phyloP scores from a whole-genome alignment of 2,329 filamentous ascomycete species.

The Podosphaera xanthii region DNA sequence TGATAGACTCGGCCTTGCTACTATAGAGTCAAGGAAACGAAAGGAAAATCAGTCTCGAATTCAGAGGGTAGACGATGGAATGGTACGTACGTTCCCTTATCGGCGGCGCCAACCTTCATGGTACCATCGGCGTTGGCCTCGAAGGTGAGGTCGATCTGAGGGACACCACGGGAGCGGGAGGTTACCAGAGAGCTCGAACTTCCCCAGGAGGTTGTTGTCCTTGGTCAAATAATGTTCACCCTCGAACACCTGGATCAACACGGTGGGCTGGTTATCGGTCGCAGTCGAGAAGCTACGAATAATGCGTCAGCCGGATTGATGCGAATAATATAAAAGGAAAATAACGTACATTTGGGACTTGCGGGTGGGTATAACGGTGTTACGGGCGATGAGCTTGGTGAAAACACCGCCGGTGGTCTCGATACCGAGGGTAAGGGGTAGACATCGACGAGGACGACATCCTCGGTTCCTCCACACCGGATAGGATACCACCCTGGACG shows the following conservation, averaged over 20 bases:
- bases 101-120: constrained; percentile 80
- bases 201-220: constrained; percentile 92
- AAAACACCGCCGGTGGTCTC: constrained; percentile 95
- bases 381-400: constrained; percentile 88
- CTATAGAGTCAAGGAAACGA: too few relatives aligned
- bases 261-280: constrained; percentile 87
- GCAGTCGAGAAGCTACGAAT: constrained; percentile 94
- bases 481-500: constrained; percentile 87
- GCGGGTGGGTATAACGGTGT: constrained; percentile 84
- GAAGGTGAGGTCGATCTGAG: constrained; percentile 95
- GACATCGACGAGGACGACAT: constrained; percentile 85
- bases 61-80: too few relatives aligned
- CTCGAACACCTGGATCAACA: constrained; percentile 88
- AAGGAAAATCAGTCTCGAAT: too few relatives aligned
- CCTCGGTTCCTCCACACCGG: constrained; percentile 65
- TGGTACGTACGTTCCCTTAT: constrained; percentile 98
- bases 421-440: constrained; percentile 93
- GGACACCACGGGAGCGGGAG: constrained; percentile 83
- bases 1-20: constrained; percentile 94
- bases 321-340: too few relatives aligned
- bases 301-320: too few relatives aligned
- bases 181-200: constrained; percentile 92
- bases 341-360: constrained; percentile 98
- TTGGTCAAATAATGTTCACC: constrained; percentile 86
- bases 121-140: constrained; percentile 98